Evolutionary conservation across 192 early-diverging fungal species (phyloP).

Genomic region (Allomyces macrogynus): DNA sequence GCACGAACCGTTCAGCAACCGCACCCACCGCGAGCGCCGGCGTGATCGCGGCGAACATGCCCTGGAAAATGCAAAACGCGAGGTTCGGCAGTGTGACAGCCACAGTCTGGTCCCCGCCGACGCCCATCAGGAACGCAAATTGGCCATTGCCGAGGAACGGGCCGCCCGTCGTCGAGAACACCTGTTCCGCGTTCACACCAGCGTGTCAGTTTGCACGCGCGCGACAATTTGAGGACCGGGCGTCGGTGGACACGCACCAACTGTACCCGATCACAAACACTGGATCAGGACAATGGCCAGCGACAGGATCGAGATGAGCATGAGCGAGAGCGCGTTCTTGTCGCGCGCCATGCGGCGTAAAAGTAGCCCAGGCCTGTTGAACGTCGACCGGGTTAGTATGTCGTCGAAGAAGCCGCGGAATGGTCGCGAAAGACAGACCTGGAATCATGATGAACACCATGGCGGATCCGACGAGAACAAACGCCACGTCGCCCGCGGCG

Average conservation of each 20-base stretch:
- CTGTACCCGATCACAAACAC: background rate
- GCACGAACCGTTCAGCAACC: slow-evolving; percentile 49
- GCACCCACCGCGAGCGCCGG: slow-evolving; percentile 78
- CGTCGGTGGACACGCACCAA: background rate
- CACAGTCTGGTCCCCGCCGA: slow-evolving; percentile 28
- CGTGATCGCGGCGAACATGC: slow-evolving; percentile 83
- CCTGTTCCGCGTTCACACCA: too few relatives aligned
- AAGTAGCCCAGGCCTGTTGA: slow-evolving; percentile 30
- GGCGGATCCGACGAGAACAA: slow-evolving; percentile 44
- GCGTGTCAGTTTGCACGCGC: too few relatives aligned
- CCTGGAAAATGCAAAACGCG: slow-evolving; percentile 66
- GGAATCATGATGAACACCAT: slow-evolving; percentile 91
- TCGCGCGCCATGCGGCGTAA: slow-evolving; percentile 51
- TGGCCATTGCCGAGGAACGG: slow-evolving; percentile 62
- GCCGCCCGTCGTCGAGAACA: too few relatives aligned
- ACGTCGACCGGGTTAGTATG: too few relatives aligned
- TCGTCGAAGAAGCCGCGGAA: too few relatives aligned
- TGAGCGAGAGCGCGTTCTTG: slow-evolving; percentile 60
- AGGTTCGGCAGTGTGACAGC: slow-evolving; percentile 46
- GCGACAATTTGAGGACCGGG: too few relatives aligned
- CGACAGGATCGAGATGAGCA: slow-evolving; percentile 46
- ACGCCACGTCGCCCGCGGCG: slow-evolving; percentile 33
- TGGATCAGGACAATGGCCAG: slow-evolving; percentile 46
- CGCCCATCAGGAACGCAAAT: slow-evolving; percentile 45
- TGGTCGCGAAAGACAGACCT: too few relatives aligned